phyloP scores from a whole-genome alignment of 1,284 basidiomycete genomes.

The Ustilago hordei region DNA sequence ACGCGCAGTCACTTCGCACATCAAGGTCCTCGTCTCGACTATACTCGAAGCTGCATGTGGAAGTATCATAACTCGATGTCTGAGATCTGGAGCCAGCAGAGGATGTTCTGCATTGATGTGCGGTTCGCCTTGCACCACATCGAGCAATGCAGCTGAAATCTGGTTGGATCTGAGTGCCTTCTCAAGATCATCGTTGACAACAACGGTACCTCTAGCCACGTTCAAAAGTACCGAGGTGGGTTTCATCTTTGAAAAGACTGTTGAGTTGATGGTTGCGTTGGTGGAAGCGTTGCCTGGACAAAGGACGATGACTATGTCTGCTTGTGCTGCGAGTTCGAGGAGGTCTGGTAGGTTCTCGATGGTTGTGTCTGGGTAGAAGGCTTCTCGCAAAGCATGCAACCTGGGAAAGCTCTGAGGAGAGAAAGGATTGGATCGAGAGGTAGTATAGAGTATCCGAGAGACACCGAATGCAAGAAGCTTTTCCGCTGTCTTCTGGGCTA shows the following conservation, averaged over 20 bases:
- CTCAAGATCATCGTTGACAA: slow-evolving; percentile 28
- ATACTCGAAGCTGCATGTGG: slow-evolving; percentile 32
- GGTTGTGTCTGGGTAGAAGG: slow-evolving; percentile 21
- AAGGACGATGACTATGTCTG: slow-evolving; percentile 34
- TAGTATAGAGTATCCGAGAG: slow-evolving; percentile 18
- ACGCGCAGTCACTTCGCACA: slow-evolving; percentile 27
- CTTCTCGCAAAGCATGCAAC: slow-evolving; percentile 13
- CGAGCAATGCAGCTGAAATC: slow-evolving; percentile 31
- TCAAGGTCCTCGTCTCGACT: slow-evolving; percentile 24
- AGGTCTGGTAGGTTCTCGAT: slow-evolving; percentile 23
- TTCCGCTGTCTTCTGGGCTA: slow-evolving; percentile 31
- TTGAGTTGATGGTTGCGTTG: slow-evolving; percentile 17
- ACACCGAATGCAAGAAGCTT: slow-evolving; percentile 32
- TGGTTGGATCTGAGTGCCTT: slow-evolving; percentile 6
- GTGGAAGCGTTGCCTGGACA: slow-evolving; percentile 33
- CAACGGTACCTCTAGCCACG: slow-evolving; percentile 30
- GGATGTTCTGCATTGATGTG: slow-evolving; percentile 21
- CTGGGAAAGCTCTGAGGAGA: slow-evolving; percentile 10
- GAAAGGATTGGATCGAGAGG: slow-evolving; percentile 20
- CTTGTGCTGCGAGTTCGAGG: slow-evolving; percentile 16
- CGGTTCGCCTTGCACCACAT: slow-evolving; percentile 35
- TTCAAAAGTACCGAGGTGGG: slow-evolving; percentile 21
- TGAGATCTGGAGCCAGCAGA: slow-evolving; percentile 19
- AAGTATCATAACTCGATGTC: slow-evolving; percentile 25
- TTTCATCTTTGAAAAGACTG: slow-evolving; percentile 23